Percentiles rank a stretch among this genome's conserved stretches.
These are phyloP conservation scores for Irpex sp. DNA, from an alignment of 1,284 basidiomycete species.

Conservation along the genomic window DNA sequence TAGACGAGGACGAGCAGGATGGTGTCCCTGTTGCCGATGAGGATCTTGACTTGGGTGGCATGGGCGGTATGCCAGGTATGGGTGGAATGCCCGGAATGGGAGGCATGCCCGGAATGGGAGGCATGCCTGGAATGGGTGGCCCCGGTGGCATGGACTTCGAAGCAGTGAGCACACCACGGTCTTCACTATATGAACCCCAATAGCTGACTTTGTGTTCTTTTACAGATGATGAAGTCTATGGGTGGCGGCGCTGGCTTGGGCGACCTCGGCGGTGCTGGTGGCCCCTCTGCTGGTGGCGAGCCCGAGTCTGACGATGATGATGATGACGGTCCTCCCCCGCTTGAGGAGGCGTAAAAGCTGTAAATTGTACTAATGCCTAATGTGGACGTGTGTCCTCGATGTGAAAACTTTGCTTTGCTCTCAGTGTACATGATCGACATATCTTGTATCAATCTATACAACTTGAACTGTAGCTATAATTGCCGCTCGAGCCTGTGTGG, in stretches of 20 bases:
- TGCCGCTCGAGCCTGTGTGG: neutral
- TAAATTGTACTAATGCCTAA: neutral
- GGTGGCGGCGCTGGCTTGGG: constrained; percentile 31
- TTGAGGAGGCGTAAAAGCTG: constrained; percentile 49
- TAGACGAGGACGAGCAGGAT: constrained; percentile 94
- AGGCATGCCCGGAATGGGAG: constrained; percentile 40
- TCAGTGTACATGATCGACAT: constrained; percentile 5
- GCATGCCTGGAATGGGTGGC: constrained; percentile 8
- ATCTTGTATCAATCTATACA: constrained; percentile 7
- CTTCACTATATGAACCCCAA: neutral
- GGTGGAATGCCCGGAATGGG: constrained; percentile 34
- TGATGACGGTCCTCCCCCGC: constrained; percentile 72
- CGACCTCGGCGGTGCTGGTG: constrained; percentile 27
- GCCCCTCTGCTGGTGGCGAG: constrained; percentile 16
- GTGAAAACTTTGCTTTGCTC: neutral
- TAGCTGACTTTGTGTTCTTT: constrained; percentile 1
- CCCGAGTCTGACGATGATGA: constrained; percentile 36
- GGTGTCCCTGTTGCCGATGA: constrained; percentile 44
- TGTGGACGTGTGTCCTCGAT: neutral
- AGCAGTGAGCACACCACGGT: constrained; percentile 39
- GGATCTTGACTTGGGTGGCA: constrained; percentile 38
- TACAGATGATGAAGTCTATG: constrained; percentile 67
- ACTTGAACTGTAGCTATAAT: no score
- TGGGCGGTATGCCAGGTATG: constrained; percentile 45
- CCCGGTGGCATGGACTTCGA: constrained; percentile 52